Conservation (phyloP, 2,329 filamentous ascomycete species). For the Trichoderma sp. region DNA sequence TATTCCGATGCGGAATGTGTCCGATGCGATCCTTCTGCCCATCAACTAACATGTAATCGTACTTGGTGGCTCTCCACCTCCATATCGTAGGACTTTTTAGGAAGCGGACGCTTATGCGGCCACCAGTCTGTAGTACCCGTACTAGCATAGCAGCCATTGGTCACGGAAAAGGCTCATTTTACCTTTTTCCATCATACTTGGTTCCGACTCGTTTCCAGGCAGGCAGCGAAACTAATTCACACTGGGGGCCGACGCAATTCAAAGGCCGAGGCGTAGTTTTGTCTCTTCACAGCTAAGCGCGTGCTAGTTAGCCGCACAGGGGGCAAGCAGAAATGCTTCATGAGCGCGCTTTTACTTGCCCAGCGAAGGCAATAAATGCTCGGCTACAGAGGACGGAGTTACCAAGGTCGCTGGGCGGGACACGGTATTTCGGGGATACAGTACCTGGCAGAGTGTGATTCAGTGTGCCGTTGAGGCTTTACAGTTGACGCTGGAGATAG, state of each 20-base stretch:
- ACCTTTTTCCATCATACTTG: neutral
- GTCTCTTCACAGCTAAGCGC: slow-evolving; percentile 10
- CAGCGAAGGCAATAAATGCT: neutral
- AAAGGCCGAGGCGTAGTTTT: slow-evolving; percentile 11
- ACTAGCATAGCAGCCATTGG: neutral
- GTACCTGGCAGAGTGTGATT: neutral
- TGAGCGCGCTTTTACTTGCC: neutral
- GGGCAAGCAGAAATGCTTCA: neutral
- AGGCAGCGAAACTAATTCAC: neutral
- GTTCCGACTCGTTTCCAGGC: neutral
- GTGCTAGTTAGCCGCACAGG: neutral
- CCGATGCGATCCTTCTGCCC: neutral
- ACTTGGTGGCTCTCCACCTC: neutral
- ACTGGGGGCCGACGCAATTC: slow-evolving; percentile 1
- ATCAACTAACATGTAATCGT: neutral
- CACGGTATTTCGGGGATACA: neutral
- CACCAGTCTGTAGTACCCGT: neutral
- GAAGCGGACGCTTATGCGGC: slow-evolving; percentile 13
- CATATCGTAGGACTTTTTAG: neutral
- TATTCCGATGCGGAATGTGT: neutral
- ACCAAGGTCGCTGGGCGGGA: neutral
- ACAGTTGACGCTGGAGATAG: neutral
- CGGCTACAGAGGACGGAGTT: neutral
- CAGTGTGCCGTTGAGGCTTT: neutral
- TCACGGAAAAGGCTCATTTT: neutral